Evolutionary conservation across 164 flowering plant genomes (phyloP), one percentile per base, ranked within the genome.

Genomic region (Macadamia integrifolia): DNA sequence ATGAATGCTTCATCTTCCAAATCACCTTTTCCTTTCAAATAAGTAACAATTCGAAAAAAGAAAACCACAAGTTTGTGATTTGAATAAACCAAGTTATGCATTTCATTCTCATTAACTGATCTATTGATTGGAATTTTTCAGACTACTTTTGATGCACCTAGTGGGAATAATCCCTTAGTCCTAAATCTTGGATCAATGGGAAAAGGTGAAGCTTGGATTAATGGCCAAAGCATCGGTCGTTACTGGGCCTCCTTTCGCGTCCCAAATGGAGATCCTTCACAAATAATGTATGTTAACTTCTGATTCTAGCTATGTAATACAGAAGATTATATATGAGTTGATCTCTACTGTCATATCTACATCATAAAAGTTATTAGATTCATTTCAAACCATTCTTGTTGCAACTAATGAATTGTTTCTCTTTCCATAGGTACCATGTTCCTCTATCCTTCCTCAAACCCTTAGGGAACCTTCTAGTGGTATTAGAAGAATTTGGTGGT

Each of bases 191-290:
- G 67, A 3, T 66, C 79, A 29, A 80, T 85, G 84, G 85, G 88
- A 43, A 86, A 86, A 69, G 91, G 91, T n/a, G 79, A 77, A 71
- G 81, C 76, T 57, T 86, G 88, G 88, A 77, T 85, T 11, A 86
- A 86, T 69, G 91, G 91, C 10, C 75, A 79, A 14, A 79, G 88
- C 72, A 80, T 86, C 49, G 91, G 91, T 10, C 74, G 91, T 18
- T 85, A 81, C 64, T 86, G 88, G 88, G 74, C 77, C 52, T 77
- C 87, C 7, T 80, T 72, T 56, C 84, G 10, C 11, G 77, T 76
- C 13, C 30, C 75, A 1, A 46, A 62, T 1, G 85, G 84, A 40
- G 50, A 35, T 29, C 77, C 83, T 30, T 79, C 81, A 42, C 85
- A 82, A 61, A 69, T 30, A 68, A 70, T 81, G 88, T 82, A 82